Base-by-base conservation (phyloP, 2,329 filamentous ascomycete genomes). In the Hypoxylon sp. region DNA sequence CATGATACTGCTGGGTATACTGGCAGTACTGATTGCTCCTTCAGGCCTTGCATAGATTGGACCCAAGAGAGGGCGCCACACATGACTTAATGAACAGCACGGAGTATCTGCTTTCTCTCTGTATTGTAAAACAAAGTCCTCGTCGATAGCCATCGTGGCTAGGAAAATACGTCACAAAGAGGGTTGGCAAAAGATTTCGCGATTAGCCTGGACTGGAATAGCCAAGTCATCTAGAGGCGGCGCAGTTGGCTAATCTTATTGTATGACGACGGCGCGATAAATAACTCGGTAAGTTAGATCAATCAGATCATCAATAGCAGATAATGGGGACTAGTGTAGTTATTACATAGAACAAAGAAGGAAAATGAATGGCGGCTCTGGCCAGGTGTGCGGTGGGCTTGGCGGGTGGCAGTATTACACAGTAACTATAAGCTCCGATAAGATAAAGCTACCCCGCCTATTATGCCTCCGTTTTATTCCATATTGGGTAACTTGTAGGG, bases 371-470 rank as follows among this genome's bases (percentile, higher is more conserved):
- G 34, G 34, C n/a, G 5, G 37, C 16, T 14, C 11, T 27, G 12
- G 21, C 9, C 25, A 47, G 21, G 14, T 27, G 43, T 4, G 23
- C 11, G 6, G 23, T 21, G 14, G 12, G 25, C 3, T 21, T 14
- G 12, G 3, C 43, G 27, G 37, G 16, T 41, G 37, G 16, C n/a
- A 11, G 3, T 4, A 21, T 21, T 41, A n/a, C n/a, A n/a, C n/a
- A 41, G 43, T 29, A 47, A 47, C 19, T 8, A 43, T 27, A 32
- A 72, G 71, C 71, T 74, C 47, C 68, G 74, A 74, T 75, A 74
- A 75, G 74, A 75, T 74, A 74, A 75, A 75, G 74, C 74, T 75
- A 75, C 74, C 74, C 74, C 73, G 69, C 73, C 51, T 51, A 48
- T 2, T n/a, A 1, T 21, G 25, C 19, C 53, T 48, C 63, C 60